Conservation (phyloP, 2,329 filamentous ascomycete genomes). For the Sporothrix dimorphospora region DNA sequence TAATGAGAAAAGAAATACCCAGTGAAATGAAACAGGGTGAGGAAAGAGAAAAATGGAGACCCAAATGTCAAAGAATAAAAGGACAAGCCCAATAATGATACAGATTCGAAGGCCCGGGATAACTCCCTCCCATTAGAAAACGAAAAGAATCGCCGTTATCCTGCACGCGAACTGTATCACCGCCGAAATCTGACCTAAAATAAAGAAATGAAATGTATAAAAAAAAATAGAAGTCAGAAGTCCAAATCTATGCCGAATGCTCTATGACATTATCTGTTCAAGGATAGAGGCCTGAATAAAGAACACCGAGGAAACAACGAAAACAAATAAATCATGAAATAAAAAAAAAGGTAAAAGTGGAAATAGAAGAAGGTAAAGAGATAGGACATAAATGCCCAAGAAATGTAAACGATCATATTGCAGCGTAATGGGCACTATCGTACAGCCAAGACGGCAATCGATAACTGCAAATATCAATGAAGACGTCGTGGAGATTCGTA, state of each 20-base stretch:
- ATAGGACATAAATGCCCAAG: neutral
- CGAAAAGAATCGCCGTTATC: neutral
- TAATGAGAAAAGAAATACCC: neutral
- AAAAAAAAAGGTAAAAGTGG: neutral
- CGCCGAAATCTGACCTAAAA: neutral
- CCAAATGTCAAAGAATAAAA: neutral
- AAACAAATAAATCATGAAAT: neutral
- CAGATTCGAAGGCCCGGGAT: neutral
- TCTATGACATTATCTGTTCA: neutral
- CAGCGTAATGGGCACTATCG: neutral
- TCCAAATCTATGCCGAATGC: neutral
- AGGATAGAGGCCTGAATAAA: neutral
- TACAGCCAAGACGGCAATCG: neutral
- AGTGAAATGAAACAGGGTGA: constrained; percentile 9
- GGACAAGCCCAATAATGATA: constrained; percentile 13
- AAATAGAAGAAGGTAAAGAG: neutral
- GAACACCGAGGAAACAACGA: neutral
- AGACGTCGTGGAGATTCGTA: neutral
- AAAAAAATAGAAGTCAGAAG: neutral
- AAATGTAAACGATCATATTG: neutral
- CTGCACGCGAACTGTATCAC: constrained; percentile 2
- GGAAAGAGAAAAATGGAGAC: neutral
- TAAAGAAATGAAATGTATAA: neutral
- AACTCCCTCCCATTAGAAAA: neutral
- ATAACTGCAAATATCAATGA: neutral